Conservation (phyloP, 2,329 filamentous ascomycete species). For the Xylaria sp. region DNA sequence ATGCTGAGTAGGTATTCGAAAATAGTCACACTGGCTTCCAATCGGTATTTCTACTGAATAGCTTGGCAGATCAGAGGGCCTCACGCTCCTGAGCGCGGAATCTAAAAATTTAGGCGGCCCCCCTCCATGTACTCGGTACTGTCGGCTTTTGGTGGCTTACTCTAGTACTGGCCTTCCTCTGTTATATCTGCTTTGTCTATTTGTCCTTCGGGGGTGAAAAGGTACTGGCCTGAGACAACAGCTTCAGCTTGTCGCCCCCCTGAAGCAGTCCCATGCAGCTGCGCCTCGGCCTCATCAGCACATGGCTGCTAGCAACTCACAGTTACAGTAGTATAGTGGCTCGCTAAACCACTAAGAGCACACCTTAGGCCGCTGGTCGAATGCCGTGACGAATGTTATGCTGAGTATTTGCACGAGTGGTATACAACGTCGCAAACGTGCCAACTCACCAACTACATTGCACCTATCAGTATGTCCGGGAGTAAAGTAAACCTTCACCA, state of each 20-base stretch:
- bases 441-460: background rate
- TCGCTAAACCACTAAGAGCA: background rate
- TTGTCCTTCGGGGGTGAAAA: background rate
- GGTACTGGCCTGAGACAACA: constrained; percentile 4
- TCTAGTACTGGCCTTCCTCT: background rate
- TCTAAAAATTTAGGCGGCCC: background rate
- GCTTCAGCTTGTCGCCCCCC: constrained; percentile 2
- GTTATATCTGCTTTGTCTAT: background rate
- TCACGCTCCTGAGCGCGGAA: background rate
- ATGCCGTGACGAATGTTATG: background rate
- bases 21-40: background rate
- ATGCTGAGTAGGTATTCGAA: background rate
- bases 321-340: background rate
- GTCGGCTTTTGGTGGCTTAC: background rate
- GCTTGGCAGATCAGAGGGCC: background rate
- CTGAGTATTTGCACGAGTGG: too few species aligned
- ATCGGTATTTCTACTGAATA: background rate
- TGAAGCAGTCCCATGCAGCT: background rate
- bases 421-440: background rate
- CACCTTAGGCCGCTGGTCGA: background rate
- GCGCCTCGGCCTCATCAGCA: background rate
- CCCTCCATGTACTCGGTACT: background rate
- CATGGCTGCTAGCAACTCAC: background rate
- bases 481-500: background rate
- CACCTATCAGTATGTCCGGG: background rate